Evolutionary conservation across 2,329 filamentous ascomycete genomes (phyloP).

Genomic region (Myrmaecium sp.): DNA sequence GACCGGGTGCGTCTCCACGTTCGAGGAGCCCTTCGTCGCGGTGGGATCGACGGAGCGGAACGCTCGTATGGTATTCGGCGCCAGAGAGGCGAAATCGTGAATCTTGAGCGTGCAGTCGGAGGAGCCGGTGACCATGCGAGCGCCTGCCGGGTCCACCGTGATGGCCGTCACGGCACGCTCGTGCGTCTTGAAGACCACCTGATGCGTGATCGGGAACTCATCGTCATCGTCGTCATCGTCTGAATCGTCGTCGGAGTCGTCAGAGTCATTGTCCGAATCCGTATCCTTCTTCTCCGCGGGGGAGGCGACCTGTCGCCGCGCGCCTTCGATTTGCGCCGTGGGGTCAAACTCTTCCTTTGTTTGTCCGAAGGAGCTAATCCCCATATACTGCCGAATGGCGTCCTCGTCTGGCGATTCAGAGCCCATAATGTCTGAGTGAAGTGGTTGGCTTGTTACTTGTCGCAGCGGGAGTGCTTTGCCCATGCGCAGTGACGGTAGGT

Average conservation of each 20-base stretch:
- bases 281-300: slow-evolving; percentile 12
- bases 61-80: slow-evolving; percentile 78
- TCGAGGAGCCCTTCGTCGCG: slow-evolving; percentile 51
- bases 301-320: slow-evolving; percentile 7
- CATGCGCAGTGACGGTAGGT: too few species aligned
- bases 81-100: slow-evolving; percentile 92
- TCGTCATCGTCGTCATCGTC: slow-evolving; percentile 58
- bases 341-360: slow-evolving; percentile 18
- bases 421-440: too few species aligned
- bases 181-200: slow-evolving; percentile 84
- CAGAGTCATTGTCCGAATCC: slow-evolving; percentile 15
- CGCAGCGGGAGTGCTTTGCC: too few species aligned
- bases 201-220: slow-evolving; percentile 83
- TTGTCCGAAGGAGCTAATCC: too few species aligned
- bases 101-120: slow-evolving; percentile 83
- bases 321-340: slow-evolving; percentile 8
- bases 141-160: slow-evolving; percentile 70
- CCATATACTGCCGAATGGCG: too few species aligned
- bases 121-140: slow-evolving; percentile 74
- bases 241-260: slow-evolving; percentile 37
- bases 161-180: slow-evolving; percentile 72
- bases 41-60: slow-evolving; percentile 88
- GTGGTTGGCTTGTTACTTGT: too few species aligned
- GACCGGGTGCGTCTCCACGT: slow-evolving; percentile 71
- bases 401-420: too few species aligned